These are phyloP conservation scores for Phyllosticta citriasiana DNA, from an alignment of 2,329 filamentous ascomycete species.

Conservation along the genomic window DNA sequence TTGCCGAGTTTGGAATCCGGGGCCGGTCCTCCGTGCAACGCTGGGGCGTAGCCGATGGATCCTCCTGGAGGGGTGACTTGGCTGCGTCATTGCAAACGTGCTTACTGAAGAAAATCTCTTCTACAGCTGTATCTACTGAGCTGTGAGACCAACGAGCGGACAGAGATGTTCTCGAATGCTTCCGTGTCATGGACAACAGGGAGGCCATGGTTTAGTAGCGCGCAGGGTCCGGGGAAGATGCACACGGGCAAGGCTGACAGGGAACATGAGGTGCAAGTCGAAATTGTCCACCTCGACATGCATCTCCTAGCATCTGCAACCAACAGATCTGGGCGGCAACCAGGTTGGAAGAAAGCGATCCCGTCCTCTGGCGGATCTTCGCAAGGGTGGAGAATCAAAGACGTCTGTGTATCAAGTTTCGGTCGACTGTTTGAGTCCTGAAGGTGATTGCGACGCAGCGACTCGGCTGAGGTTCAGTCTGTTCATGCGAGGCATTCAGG, in stretches of 20 bases:
- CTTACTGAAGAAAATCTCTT: neutral
- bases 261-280: neutral
- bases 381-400: neutral
- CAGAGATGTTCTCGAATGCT: neutral
- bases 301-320: neutral
- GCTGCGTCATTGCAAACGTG: conserved; percentile 1
- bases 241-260: neutral
- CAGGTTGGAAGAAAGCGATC: neutral
- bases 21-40: conserved; percentile 9
- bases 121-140: neutral
- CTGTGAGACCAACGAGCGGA: neutral
- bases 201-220: neutral
- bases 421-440: neutral
- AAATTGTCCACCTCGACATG: neutral
- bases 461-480: neutral
- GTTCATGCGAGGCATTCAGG: neutral
- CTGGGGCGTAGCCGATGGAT: conserved; percentile 5
- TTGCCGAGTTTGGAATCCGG: conserved; percentile 4
- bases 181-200: neutral
- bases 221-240: neutral
- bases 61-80: conserved; percentile 4
- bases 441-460: neutral
- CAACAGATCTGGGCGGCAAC: neutral
- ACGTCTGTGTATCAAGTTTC: neutral
- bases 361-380: neutral